These are phyloP conservation scores for Penicillium roqueforti DNA, from an alignment of 495 filamentous ascomycete genomes.

Conservation along the genomic window DNA sequence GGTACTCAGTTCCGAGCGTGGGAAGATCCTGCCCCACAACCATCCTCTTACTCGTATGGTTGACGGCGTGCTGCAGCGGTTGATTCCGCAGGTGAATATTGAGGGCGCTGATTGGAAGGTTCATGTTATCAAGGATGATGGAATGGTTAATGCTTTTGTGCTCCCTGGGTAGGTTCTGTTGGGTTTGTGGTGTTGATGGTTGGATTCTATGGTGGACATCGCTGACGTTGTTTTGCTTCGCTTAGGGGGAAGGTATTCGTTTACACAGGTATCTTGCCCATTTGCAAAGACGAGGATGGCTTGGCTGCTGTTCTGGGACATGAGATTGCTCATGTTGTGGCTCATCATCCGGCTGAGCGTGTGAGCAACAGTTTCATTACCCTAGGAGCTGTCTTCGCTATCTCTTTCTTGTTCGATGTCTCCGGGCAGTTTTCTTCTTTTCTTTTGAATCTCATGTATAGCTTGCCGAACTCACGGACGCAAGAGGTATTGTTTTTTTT, in stretches of 20 bases:
- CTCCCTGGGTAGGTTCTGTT: conserved; percentile 60
- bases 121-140: conserved; percentile 69
- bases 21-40: conserved; percentile 46
- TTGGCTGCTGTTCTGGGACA: conserved; percentile 84
- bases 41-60: conserved; percentile 55
- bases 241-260: conserved; percentile 85
- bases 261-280: conserved; percentile 72
- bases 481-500: conserved; percentile 50
- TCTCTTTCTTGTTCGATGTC: conserved; percentile 49
- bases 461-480: conserved; percentile 64
- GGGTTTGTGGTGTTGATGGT: not conserved
- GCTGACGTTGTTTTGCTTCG: conserved; percentile 6
- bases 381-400: conserved; percentile 47
- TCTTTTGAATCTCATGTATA: conserved; percentile 59
- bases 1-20: conserved; percentile 45
- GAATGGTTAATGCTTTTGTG: conserved; percentile 77
- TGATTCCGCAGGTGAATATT: conserved; percentile 68
- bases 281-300: conserved; percentile 67
- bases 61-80: conserved; percentile 60
- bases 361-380: conserved; percentile 61
- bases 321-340: conserved; percentile 91
- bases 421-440: conserved; percentile 40
- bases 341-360: conserved; percentile 72
- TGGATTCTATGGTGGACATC: not conserved
- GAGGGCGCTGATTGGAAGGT: conserved; percentile 71